Evolutionary conservation across 768 basidiomycete species (phyloP).

Genomic region (Psilocybe tampanensis): DNA sequence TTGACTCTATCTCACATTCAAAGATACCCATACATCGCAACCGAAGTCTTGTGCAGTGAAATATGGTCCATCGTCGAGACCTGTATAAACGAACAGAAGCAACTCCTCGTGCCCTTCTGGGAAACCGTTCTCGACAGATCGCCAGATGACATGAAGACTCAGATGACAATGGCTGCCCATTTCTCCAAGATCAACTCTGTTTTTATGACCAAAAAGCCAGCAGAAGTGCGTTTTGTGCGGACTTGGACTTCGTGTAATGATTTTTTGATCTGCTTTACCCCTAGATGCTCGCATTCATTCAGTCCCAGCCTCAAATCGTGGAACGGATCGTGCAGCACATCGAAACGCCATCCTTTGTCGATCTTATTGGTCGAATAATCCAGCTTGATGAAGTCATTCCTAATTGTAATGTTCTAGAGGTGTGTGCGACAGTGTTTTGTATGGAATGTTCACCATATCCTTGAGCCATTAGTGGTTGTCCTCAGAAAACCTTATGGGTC

Average conservation of each 20-base stretch:
- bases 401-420: slow-evolving; percentile 84
- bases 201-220: slow-evolving; percentile 86
- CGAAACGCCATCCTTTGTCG: slow-evolving; percentile 88
- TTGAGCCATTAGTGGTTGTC: slow-evolving; percentile 75
- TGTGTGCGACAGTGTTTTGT: slow-evolving; percentile 44
- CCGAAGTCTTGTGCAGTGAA: slow-evolving; percentile 94
- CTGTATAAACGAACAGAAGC: slow-evolving; percentile 69
- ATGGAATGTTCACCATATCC: slow-evolving; percentile 16
- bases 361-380: slow-evolving; percentile 87
- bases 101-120: slow-evolving; percentile 88
- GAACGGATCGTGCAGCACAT: slow-evolving; percentile 84
- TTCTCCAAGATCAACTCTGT: slow-evolving; percentile 94
- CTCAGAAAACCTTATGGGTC: slow-evolving; percentile 77
- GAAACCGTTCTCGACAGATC: slow-evolving; percentile 81
- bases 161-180: slow-evolving; percentile 86
- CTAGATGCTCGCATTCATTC: slow-evolving; percentile 93
- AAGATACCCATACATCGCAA: slow-evolving; percentile 91
- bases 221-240: slow-evolving; percentile 65
- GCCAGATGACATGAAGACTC: slow-evolving; percentile 84
- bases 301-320: slow-evolving; percentile 77
- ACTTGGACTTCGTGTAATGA: slow-evolving; percentile 22
- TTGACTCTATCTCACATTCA: background rate
- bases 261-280: slow-evolving; percentile 27
- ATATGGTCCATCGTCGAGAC: slow-evolving; percentile 95
- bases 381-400: slow-evolving; percentile 85